phyloP scores from a whole-genome alignment of 2,329 filamentous ascomycete species.

The Arthrinium phaeospermum region DNA sequence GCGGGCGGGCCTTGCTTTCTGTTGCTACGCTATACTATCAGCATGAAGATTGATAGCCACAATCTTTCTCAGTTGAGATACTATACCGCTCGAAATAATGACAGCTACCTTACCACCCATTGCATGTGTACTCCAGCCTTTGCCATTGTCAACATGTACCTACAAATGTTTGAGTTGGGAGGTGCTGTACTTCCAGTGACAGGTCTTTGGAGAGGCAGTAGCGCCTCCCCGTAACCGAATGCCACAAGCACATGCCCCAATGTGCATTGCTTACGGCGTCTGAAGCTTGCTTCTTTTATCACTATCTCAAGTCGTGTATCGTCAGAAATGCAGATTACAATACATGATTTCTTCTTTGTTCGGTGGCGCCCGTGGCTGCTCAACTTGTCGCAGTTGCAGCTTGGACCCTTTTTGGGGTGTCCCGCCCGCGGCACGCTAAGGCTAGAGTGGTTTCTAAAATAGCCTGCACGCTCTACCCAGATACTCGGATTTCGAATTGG shows the following conservation, averaged over 20 bases:
- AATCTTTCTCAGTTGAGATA: not conserved
- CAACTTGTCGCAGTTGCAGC: not conserved
- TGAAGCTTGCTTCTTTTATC: not conserved
- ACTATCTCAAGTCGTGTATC: not conserved
- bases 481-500: not conserved
- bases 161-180: not conserved
- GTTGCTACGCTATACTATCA: not conserved
- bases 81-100: not conserved
- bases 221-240: not conserved
- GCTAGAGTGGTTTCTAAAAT: conserved; percentile 3
- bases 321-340: not conserved
- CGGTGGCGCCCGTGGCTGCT: not conserved
- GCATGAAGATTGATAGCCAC: not conserved
- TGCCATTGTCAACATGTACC: not conserved
- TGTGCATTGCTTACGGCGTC: not conserved
- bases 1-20: conserved; percentile 2
- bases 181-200: not conserved
- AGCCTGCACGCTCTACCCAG: not conserved
- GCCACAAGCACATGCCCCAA: not conserved
- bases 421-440: not conserved
- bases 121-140: not conserved
- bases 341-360: not conserved
- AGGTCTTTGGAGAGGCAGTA: not conserved
- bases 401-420: conserved; percentile 4
- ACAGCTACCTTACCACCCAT: not conserved